Conservation (phyloP, 768 basidiomycete genomes). For the Naganishia friedmannii region DNA sequence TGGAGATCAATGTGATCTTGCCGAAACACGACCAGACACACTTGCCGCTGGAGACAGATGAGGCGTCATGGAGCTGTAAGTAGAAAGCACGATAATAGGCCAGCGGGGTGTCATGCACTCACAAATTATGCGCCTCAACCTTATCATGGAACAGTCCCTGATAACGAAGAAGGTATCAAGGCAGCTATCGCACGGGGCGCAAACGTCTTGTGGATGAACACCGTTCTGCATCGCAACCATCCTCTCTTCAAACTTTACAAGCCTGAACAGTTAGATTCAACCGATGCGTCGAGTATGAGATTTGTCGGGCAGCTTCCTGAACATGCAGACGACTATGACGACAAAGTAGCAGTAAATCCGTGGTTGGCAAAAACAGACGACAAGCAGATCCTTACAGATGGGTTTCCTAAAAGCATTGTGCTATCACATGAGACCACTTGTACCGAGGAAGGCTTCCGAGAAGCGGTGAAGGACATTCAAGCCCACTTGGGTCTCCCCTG, state of each 20-base stretch:
- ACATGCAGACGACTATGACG: constrained; percentile 40
- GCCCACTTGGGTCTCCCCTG: constrained; percentile 33
- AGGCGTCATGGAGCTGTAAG: constrained; percentile 12
- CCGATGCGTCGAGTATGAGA: neutral
- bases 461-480: neutral
- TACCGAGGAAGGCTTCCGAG: constrained; percentile 19
- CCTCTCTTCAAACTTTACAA: constrained; percentile 35
- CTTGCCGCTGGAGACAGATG: neutral
- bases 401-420: constrained; percentile 26
- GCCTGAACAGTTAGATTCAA: neutral
- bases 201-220: constrained; percentile 44
- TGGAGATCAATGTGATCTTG: constrained; percentile 34
- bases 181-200: constrained; percentile 39
- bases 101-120: too few species aligned
- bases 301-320: constrained; percentile 40
- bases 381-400: constrained; percentile 32
- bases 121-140: too few species aligned
- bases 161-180: constrained; percentile 38
- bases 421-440: constrained; percentile 21
- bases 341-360: constrained; percentile 42
- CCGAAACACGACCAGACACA: constrained; percentile 27
- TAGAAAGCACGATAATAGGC: neutral
- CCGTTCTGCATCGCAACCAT: constrained; percentile 39
- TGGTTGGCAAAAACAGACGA: constrained; percentile 37
- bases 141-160: constrained; percentile 36